Evolutionary conservation across 371 early-diverging fungal genomes (phyloP).

Genomic region (Lichtheimia ramosa): DNA sequence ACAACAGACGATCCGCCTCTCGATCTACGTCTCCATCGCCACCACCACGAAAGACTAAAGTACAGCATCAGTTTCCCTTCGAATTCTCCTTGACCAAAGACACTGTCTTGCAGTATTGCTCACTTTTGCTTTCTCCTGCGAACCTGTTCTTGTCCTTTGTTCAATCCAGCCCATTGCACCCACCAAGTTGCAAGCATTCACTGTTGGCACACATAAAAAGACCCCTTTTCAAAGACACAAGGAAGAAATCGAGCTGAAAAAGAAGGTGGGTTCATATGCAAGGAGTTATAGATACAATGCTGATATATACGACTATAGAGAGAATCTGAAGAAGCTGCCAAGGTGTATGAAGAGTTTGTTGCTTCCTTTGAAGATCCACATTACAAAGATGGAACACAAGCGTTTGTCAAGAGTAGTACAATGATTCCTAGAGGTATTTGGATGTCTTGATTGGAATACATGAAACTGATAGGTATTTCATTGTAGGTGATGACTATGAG

Average conservation of each 20-base stretch:
- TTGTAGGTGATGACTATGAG: not conserved
- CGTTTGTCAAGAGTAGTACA: conserved; percentile 68
- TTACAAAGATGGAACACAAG: conserved; percentile 44
- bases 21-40: conserved; percentile 2
- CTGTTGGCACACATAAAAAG: conserved; percentile 67
- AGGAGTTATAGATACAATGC: not conserved
- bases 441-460: not conserved
- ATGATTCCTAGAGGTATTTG: conserved; percentile 32
- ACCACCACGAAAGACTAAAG: conserved; percentile 5
- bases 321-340: conserved; percentile 74
- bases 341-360: conserved; percentile 82
- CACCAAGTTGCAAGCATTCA: conserved; percentile 69
- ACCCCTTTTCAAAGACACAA: conserved; percentile 74
- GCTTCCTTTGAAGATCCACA: conserved; percentile 78
- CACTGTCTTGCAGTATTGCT: not conserved
- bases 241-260: conserved; percentile 72
- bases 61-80: not conserved
- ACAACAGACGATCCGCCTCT: too few species aligned
- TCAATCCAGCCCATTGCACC: conserved; percentile 53
- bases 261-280: conserved; percentile 51
- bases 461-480: not conserved
- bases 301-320: conserved; percentile 35
- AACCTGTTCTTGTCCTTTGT: conserved; percentile 22
- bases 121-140: not conserved
- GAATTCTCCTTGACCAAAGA: not conserved